phyloP scores from a whole-genome alignment of 2,329 filamentous ascomycete species.

The Alternaria gansuensis region DNA sequence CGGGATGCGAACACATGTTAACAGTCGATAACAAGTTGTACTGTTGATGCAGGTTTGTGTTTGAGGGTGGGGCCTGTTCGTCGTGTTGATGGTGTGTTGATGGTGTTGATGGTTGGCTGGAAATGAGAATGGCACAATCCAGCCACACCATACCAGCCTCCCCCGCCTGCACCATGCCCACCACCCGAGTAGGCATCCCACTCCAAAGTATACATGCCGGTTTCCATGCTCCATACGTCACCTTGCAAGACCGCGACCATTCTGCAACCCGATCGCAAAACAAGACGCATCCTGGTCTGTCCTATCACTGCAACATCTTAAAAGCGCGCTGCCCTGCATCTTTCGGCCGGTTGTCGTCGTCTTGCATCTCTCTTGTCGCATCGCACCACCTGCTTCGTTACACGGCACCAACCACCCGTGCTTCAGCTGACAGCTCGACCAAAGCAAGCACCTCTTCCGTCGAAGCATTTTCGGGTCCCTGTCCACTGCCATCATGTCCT shows the following conservation, averaged over 20 bases:
- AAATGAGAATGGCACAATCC: constrained; percentile 28
- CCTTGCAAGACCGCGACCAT: constrained; percentile 21
- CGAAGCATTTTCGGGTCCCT: constrained; percentile 9
- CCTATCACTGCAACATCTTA: constrained; percentile 19
- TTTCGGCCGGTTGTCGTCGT: constrained; percentile 22
- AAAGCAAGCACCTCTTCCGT: constrained; percentile 18
- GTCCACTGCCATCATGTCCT: constrained; percentile 52
- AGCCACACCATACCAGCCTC: constrained; percentile 38
- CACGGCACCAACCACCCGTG: constrained; percentile 16
- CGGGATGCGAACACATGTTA: constrained; percentile 14
- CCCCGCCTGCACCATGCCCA: constrained; percentile 34
- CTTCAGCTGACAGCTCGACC: constrained; percentile 20
- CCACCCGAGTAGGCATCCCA: constrained; percentile 9
- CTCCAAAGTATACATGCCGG: constrained; percentile 21
- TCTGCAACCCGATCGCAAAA: constrained; percentile 26
- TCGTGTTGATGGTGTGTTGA: neutral
- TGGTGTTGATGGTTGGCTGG: constrained; percentile 22
- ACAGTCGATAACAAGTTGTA: neutral
- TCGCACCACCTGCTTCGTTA: constrained; percentile 18
- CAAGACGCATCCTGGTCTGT: constrained; percentile 25
- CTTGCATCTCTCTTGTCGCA: constrained; percentile 20
- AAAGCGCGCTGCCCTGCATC: constrained; percentile 26
- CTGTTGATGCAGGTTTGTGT: neutral
- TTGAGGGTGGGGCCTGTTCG: neutral
- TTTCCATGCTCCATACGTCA: constrained; percentile 39